A percentile compares a stretch with the other conserved stretches of the same genome.
Evolutionary conservation across 2,329 filamentous ascomycete genomes (phyloP).

Genomic region (Penicillium hesseltinei): DNA sequence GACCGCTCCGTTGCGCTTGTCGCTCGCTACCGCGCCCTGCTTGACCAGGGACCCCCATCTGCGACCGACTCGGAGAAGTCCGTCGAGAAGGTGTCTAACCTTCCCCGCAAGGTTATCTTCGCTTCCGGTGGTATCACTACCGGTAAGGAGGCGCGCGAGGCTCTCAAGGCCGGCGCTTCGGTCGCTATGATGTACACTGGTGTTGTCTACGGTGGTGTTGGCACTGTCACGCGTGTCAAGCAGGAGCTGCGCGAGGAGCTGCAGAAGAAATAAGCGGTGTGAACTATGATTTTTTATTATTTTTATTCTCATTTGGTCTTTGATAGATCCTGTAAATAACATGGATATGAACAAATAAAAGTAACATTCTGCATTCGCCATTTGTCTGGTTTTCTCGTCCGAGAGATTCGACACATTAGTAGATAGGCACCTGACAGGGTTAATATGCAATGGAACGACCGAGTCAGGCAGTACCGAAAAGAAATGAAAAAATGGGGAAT

Average conservation of each 20-base stretch:
- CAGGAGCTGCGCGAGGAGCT: slow-evolving; percentile 46
- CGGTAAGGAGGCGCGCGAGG: slow-evolving; percentile 75
- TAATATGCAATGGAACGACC: background rate
- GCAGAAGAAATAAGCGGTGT: slow-evolving; percentile 27
- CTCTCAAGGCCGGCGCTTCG: slow-evolving; percentile 84
- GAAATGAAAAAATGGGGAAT: background rate
- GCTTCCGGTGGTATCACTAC: slow-evolving; percentile 91
- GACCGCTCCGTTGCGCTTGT: slow-evolving; percentile 76
- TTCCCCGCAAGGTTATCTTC: slow-evolving; percentile 74
- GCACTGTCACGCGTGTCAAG: slow-evolving; percentile 57
- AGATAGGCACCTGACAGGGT: background rate
- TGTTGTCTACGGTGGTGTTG: slow-evolving; percentile 61
- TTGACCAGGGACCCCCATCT: slow-evolving; percentile 53
- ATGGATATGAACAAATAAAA: slow-evolving; percentile 7
- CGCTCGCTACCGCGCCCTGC: slow-evolving; percentile 68
- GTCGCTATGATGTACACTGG: slow-evolving; percentile 91
- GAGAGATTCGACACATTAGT: background rate
- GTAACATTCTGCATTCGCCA: background rate
- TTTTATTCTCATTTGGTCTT: background rate
- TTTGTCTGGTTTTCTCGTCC: background rate
- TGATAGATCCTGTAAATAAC: slow-evolving; percentile 23
- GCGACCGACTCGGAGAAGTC: slow-evolving; percentile 21
- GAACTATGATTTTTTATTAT: background rate
- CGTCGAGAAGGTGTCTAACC: slow-evolving; percentile 15
- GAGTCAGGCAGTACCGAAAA: slow-evolving; percentile 1